Conservation (phyloP, 1,284 basidiomycete species). For the Cryptococcus neoformans region DNA sequence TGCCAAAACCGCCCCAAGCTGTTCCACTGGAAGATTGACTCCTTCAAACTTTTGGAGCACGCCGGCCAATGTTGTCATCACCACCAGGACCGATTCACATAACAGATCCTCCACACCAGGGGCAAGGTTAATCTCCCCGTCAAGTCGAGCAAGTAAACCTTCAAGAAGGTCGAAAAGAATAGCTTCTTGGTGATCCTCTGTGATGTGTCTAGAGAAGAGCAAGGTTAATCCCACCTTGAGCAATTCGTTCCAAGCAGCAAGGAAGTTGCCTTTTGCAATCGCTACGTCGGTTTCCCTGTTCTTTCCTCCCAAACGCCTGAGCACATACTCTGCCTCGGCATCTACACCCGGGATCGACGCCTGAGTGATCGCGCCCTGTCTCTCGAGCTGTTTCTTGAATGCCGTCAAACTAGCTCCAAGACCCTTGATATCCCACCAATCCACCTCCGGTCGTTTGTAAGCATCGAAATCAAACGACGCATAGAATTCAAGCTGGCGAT, state of each 20-base stretch:
- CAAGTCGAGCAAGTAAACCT: slow-evolving; percentile 56
- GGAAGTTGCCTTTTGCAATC: slow-evolving; percentile 65
- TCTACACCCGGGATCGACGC: slow-evolving; percentile 58
- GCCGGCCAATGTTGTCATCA: slow-evolving; percentile 78
- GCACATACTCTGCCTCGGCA: slow-evolving; percentile 67
- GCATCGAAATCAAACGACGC: slow-evolving; percentile 67
- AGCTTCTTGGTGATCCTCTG: slow-evolving; percentile 73
- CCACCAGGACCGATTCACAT: slow-evolving; percentile 74
- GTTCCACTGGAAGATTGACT: slow-evolving; percentile 71
- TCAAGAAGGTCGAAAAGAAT: slow-evolving; percentile 85
- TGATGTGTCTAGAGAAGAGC: slow-evolving; percentile 69
- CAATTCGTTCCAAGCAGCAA: slow-evolving; percentile 77
- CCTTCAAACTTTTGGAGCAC: slow-evolving; percentile 58
- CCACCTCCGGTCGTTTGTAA: slow-evolving; percentile 66
- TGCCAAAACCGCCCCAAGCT: slow-evolving; percentile 71
- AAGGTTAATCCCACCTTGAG: slow-evolving; percentile 79
- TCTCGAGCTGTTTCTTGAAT: slow-evolving; percentile 61
- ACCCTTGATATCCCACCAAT: slow-evolving; percentile 71
- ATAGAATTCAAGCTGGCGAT: slow-evolving; percentile 59
- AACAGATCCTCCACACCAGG: slow-evolving; percentile 73
- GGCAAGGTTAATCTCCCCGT: slow-evolving; percentile 56
- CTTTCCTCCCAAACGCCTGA: slow-evolving; percentile 77
- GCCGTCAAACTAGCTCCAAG: slow-evolving; percentile 64
- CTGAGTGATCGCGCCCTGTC: slow-evolving; percentile 59
- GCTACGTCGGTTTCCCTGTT: slow-evolving; percentile 80